Evolutionary conservation across 2,329 filamentous ascomycete genomes (phyloP).

Genomic region (Phialocephala subalpina): DNA sequence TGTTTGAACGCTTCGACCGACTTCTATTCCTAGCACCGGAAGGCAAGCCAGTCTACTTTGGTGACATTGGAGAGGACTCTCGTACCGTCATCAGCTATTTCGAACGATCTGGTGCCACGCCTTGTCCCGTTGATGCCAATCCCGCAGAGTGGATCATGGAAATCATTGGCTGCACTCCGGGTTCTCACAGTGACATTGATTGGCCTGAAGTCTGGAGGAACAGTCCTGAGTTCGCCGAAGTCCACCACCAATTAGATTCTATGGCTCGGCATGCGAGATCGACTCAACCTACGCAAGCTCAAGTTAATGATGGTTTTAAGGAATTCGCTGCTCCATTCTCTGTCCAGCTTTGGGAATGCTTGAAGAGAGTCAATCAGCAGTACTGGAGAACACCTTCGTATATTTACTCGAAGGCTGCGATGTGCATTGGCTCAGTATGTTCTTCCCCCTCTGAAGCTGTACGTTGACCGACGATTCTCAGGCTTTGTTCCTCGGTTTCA

Average conservation of each 20-base stretch:
- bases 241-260: slow-evolving; percentile 56
- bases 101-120: slow-evolving; percentile 70
- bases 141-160: slow-evolving; percentile 83
- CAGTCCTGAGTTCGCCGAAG: slow-evolving; percentile 54
- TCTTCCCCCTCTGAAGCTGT: slow-evolving; percentile 38
- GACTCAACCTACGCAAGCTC: neutral
- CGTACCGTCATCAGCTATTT: slow-evolving; percentile 76
- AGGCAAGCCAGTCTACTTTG: slow-evolving; percentile 45
- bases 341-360: slow-evolving; percentile 61
- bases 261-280: slow-evolving; percentile 52
- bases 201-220: slow-evolving; percentile 68
- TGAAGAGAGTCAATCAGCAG: slow-evolving; percentile 64
- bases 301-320: slow-evolving; percentile 51
- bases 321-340: slow-evolving; percentile 69
- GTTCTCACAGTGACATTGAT: slow-evolving; percentile 65
- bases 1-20: slow-evolving; percentile 89
- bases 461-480: slow-evolving; percentile 15
- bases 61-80: slow-evolving; percentile 76
- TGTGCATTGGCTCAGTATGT: slow-evolving; percentile 52
- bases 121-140: slow-evolving; percentile 73
- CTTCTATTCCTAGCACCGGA: slow-evolving; percentile 71
- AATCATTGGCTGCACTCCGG: slow-evolving; percentile 64
- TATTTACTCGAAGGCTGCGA: slow-evolving; percentile 39
- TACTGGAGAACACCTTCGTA: slow-evolving; percentile 75
- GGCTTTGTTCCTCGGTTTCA: slow-evolving; percentile 72